A percentile compares a stretch with the other conserved stretches of the same genome.
phyloP scores from a whole-genome alignment of 768 basidiomycete species.

The Naganishia onofrii region DNA sequence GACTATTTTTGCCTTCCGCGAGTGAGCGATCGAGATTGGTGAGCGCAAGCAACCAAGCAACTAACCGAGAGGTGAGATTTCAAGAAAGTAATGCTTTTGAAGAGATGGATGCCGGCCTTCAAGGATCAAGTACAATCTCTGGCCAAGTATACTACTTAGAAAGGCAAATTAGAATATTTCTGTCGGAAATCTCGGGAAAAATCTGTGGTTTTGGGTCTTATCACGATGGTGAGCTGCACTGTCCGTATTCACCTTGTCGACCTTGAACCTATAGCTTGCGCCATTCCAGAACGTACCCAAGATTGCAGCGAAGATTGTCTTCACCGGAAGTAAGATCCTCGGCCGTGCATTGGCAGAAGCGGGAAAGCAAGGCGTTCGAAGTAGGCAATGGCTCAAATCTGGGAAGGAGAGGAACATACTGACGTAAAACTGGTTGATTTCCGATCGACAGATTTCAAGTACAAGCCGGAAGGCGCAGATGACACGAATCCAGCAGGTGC shows the following conservation, averaged over 20 bases:
- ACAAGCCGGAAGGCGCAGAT: slow-evolving; percentile 68
- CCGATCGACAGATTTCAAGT: slow-evolving; percentile 68
- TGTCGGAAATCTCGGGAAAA: neutral
- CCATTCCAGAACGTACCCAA: slow-evolving; percentile 11
- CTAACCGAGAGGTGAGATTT: slow-evolving; percentile 1
- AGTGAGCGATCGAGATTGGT: neutral
- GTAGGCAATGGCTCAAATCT: slow-evolving; percentile 56
- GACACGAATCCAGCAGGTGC: slow-evolving; percentile 70
- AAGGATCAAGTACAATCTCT: neutral
- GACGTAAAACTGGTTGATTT: neutral
- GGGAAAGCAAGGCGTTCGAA: slow-evolving; percentile 85
- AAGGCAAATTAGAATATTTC: no score
- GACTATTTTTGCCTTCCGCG: neutral
- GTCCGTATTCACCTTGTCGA: neutral
- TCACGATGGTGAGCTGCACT: slow-evolving; percentile 14
- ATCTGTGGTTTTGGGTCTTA: neutral
- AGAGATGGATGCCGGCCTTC: neutral
- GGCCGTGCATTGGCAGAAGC: slow-evolving; percentile 90
- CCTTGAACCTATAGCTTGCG: neutral
- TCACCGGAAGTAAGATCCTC: slow-evolving; percentile 48
- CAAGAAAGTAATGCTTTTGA: neutral
- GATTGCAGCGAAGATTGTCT: slow-evolving; percentile 16
- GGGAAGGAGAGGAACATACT: neutral
- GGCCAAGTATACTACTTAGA: neutral
- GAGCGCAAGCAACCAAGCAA: neutral